Conservation (phyloP, 139 green algal genomes). For the Volvox reticuliferus region DNA sequence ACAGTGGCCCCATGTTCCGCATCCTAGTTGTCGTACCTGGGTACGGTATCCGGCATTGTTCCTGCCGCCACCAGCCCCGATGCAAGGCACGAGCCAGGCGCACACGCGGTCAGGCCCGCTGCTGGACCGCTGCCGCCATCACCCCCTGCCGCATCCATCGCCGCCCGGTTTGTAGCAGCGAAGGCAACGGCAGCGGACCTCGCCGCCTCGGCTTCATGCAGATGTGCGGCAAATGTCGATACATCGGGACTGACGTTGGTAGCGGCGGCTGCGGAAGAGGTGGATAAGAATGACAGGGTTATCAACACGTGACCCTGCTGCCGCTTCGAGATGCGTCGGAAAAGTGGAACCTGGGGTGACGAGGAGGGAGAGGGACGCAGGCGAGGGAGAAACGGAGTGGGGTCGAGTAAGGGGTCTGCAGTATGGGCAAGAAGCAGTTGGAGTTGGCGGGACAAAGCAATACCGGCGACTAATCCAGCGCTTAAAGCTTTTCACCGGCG, state of each 20-base stretch:
- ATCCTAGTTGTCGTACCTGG: background rate
- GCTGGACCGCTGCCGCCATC: background rate
- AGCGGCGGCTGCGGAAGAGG: background rate
- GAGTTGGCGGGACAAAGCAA: background rate
- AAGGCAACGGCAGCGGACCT: background rate
- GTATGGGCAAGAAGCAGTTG: background rate
- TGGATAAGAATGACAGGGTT: background rate
- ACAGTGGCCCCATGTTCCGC: background rate
- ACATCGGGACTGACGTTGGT: background rate
- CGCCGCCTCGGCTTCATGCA: background rate
- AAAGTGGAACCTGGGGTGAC: background rate
- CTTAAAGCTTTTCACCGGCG: background rate
- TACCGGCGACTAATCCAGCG: background rate
- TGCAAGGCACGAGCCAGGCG: background rate
- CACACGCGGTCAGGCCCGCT: background rate
- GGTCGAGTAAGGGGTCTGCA: no score
- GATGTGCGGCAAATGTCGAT: background rate
- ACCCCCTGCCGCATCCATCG: background rate
- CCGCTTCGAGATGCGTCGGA: background rate
- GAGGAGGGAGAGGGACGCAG: background rate
- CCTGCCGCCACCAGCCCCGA: background rate
- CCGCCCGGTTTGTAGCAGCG: background rate
- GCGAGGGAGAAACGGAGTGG: background rate
- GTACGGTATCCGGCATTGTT: background rate
- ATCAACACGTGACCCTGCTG: constrained; percentile 12